Percentiles rank a stretch among this genome's conserved stretches.
Conservation (phyloP, 345 rosid species). For the Ceriops zippeliana region DNA sequence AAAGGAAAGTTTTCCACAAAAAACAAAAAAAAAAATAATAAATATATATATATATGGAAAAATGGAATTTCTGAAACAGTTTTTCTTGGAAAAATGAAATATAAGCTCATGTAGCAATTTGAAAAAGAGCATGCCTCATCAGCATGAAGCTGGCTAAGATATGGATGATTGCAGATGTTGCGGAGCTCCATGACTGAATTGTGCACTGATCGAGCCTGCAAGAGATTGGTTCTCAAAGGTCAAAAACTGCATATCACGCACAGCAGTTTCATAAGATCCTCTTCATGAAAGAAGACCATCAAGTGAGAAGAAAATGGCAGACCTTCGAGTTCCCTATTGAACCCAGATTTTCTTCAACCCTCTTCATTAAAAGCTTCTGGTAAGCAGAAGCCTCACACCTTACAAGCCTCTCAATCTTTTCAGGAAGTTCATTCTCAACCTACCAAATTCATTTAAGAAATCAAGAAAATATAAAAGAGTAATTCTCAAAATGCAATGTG, state of each 20-base stretch:
- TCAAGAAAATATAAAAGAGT: slow-evolving; percentile 11
- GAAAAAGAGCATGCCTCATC: slow-evolving; percentile 60
- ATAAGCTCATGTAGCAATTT: slow-evolving; percentile 7
- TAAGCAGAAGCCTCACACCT: slow-evolving; percentile 94
- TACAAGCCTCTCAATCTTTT: slow-evolving; percentile 86
- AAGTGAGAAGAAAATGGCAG: slow-evolving; percentile 1
- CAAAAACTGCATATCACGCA: slow-evolving; percentile 5
- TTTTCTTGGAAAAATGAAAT: background rate
- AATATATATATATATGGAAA: background rate
- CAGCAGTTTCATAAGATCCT: background rate
- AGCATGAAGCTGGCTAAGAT: slow-evolving; percentile 89
- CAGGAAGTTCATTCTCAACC: slow-evolving; percentile 91
- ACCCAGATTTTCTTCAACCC: slow-evolving; percentile 92
- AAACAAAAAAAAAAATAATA: background rate
- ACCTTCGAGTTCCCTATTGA: slow-evolving; percentile 84
- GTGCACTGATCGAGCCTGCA: slow-evolving; percentile 80
- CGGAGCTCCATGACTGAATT: slow-evolving; percentile 97
- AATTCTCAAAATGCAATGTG: background rate
- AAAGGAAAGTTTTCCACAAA: background rate
- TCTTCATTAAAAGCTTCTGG: slow-evolving; percentile 88
- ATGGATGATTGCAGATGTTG: slow-evolving; percentile 93
- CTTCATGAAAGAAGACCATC: slow-evolving; percentile 5
- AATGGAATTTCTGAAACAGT: background rate
- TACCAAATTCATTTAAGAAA: slow-evolving; percentile 27
- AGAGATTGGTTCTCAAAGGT: slow-evolving; percentile 10